Base-by-base conservation (phyloP, 495 filamentous ascomycete species). In the Aspergillus carlsbadensis region DNA sequence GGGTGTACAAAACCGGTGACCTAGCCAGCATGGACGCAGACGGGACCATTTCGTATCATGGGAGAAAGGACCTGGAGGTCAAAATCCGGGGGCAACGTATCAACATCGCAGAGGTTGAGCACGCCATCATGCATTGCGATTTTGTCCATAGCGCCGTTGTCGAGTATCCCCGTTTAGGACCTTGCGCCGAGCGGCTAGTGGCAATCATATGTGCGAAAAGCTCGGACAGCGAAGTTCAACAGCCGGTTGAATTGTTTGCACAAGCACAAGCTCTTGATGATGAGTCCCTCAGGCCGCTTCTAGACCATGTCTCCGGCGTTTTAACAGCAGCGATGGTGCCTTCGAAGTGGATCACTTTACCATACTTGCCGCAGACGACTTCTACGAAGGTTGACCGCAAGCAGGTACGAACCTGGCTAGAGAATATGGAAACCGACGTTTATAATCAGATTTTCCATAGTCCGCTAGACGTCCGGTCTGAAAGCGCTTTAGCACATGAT, bases 1-100 rank as follows among this genome's bases (percentile, higher is more conserved):
- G 46, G 6, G 22, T 57, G 21, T 57, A 57, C 22, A 42, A 44
- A 29, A 57, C 46, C 10, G 55, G 55, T 14, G 55, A 57, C 31
- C 22, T 57, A 18, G 55, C 46, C 10, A 42, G 55, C 18, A 43
- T 50, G 37, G 39, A 44, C 33, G 10, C 37, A n/a, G 10, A 18
- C 1, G 55, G 55, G 7, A 26, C 22, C 20, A 51, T 57, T 7
- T 34, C 39, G 6, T 51, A 42, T 14, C 54, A 42, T 10, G 54
- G 54, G 3, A 35, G 54, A 11, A 51, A 57, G 13, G 54, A 57
- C 35, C 36, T 43, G 14, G 37, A 57, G 21, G 26, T 57, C 36
- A 57, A 57, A 37, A 42, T 57, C 14, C 46, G 41, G 13, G 55
- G 55, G 3, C 55, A 57, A 6, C 55, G 55, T 1, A 57, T 57